Base-by-base conservation (phyloP, 768 basidiomycete species). In the Phlebiopsis gigantea region DNA sequence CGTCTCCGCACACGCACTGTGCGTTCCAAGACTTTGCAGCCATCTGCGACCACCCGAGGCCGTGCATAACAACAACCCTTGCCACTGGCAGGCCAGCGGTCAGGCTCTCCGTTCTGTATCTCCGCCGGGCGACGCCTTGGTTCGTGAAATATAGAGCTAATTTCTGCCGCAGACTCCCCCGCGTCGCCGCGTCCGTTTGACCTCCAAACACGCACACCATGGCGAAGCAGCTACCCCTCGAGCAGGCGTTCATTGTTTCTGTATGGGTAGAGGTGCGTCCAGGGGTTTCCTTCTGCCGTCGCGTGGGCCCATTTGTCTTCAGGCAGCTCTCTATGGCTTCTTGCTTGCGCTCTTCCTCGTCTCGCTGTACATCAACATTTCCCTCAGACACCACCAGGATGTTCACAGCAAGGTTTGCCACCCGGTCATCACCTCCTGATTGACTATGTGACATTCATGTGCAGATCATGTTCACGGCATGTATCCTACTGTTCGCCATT, bases 391-490 rank as follows among this genome's bases (percentile, higher is more conserved):
- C 17, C 44, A 52, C 42, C 57, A 58, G 22, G 45, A 47, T 46
- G 25, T 25, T 7, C 52, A 58, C 46, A 47, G 57, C 45, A 53
- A 39, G 28, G 46, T 57, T 8, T 15, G 46, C 24, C 17, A 4
- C 19, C n/a, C n/a, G n/a, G 15, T 25, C 21, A 25, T 44, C 28
- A 24, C 19, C 7, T 21, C 21, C 34, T 8, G n/a, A 28, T 15
- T 19, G 14, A 9, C 28, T 28, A 39, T 39, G 34, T 31, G 8
- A 57, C 25, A 4, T 21, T 24, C 21, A 45, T 10, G 10, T 17
- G n/a, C 26, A 57, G 57, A 53, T 58, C 43, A 58, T 58, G 57
- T 58, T 58, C 45, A 15, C 21, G 17, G 28, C 53, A 19, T 43
- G 52, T 29, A 29, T 46, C 31, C 34, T 58, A 17, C 41, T 58